Evolutionary conservation across 345 rosid species (phyloP).

Genomic region (Citrus sp.): DNA sequence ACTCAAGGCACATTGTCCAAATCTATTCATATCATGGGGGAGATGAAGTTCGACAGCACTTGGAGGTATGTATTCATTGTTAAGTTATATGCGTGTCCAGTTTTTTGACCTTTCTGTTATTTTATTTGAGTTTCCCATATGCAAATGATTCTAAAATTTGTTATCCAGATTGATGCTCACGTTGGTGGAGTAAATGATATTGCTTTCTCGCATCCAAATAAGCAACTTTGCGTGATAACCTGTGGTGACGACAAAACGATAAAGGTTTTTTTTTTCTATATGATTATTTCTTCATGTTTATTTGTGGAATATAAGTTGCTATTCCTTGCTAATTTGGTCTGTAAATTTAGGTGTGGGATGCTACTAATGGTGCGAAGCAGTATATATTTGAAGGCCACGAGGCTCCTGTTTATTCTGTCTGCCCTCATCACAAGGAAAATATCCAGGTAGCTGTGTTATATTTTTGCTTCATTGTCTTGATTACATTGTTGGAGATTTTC

Average conservation of each 20-base stretch:
- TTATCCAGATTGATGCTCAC: conserved; percentile 68
- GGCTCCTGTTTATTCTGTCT: conserved; percentile 87
- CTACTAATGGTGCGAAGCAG: conserved; percentile 61
- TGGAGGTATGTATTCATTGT: conserved; percentile 51
- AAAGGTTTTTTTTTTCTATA: conserved; percentile 48
- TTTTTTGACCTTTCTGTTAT: neutral
- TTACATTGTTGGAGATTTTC: neutral
- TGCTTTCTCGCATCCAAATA: conserved; percentile 76
- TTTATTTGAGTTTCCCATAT: conserved; percentile 3
- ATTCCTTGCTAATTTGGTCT: conserved; percentile 14
- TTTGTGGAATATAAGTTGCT: neutral
- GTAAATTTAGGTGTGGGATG: conserved; percentile 76
- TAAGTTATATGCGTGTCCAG: neutral
- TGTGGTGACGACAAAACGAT: conserved; percentile 90
- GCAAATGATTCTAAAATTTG: conserved; percentile 16
- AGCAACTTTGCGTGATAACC: conserved; percentile 81
- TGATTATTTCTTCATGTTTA: conserved; percentile 3
- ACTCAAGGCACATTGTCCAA: conserved; percentile 87
- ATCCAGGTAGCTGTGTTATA: conserved; percentile 54
- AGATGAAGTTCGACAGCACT: conserved; percentile 79
- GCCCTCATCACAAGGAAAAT: conserved; percentile 85
- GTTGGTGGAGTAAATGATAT: conserved; percentile 80
- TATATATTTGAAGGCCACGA: conserved; percentile 89
- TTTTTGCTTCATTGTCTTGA: neutral
- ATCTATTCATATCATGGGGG: conserved; percentile 76